A percentile compares a stretch with the other conserved stretches of the same genome.
Conservation (phyloP, 805 yeast genomes). For the Tanozyma kutaoensis region DNA sequence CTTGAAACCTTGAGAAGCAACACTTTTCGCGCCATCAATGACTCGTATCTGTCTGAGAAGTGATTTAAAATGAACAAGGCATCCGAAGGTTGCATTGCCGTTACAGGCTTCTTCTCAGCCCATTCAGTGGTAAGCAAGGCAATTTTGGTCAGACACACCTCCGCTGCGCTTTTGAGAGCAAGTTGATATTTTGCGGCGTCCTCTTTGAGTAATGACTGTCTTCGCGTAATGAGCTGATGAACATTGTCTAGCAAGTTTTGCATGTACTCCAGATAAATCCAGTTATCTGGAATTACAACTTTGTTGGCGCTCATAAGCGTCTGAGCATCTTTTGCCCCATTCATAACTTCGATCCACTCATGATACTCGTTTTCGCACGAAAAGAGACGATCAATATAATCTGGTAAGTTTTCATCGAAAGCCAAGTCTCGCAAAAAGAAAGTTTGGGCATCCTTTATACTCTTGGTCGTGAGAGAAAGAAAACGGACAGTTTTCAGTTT, state of each 20-base stretch:
- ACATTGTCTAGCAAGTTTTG: slow-evolving; percentile 33
- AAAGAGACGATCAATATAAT: slow-evolving; percentile 17
- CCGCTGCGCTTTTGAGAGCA: slow-evolving; percentile 26
- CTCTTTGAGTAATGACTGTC: slow-evolving; percentile 23
- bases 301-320: too few relatives aligned
- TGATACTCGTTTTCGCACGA: slow-evolving; percentile 1
- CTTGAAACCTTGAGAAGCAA: too few relatives aligned
- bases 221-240: slow-evolving; percentile 18
- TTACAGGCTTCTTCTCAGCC: slow-evolving; percentile 37
- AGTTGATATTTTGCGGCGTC: slow-evolving; percentile 29
- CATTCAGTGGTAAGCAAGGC: slow-evolving; percentile 26
- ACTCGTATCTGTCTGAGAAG: too few relatives aligned
- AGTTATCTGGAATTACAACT: slow-evolving; percentile 37
- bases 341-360: slow-evolving; percentile 10
- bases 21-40: too few relatives aligned
- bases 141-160: slow-evolving; percentile 18
- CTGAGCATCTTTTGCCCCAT: too few relatives aligned
- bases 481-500: too few relatives aligned
- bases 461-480: too few relatives aligned
- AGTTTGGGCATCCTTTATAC: slow-evolving; percentile 17
- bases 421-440: slow-evolving; percentile 15
- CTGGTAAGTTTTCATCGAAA: slow-evolving; percentile 25
- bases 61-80: too few relatives aligned
- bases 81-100: too few relatives aligned
- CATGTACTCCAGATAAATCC: slow-evolving; percentile 55